Evolutionary conservation across 208 protist genomes (phyloP).

Genomic region (Jaenimonas drosophilae): DNA sequence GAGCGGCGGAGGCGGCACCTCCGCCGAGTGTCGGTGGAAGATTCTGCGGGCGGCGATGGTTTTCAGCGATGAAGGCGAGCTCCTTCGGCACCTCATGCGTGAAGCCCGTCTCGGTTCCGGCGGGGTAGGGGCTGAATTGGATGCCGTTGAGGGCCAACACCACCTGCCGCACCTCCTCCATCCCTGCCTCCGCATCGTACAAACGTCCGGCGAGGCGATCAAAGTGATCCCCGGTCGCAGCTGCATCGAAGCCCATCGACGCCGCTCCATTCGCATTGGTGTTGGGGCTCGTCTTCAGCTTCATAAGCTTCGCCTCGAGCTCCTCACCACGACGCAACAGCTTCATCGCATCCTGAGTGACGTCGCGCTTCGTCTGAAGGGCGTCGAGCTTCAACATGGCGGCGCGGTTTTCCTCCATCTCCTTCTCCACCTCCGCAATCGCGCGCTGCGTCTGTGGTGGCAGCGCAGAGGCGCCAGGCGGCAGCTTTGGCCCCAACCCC

Average conservation of each 20-base stretch:
- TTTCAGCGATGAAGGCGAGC: conserved; percentile 66
- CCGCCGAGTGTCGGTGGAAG: conserved; percentile 18
- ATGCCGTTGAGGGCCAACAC: conserved; percentile 71
- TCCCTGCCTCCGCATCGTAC: conserved; percentile 59
- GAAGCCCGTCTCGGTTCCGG: conserved; percentile 57
- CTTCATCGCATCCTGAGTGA: conserved; percentile 64
- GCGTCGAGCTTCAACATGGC: conserved; percentile 56
- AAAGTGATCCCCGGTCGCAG: conserved; percentile 53
- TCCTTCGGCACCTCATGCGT: conserved; percentile 66
- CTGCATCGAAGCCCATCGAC: conserved; percentile 10
- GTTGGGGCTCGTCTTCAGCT: conserved; percentile 20
- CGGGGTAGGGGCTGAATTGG: conserved; percentile 77
- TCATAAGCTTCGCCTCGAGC: conserved; percentile 36
- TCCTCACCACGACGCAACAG: conserved; percentile 62
- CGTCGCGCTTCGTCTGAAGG: conserved; percentile 53
- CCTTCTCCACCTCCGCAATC: conserved; percentile 52
- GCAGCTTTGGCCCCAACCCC: conserved; percentile 45
- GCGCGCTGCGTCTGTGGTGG: conserved; percentile 19
- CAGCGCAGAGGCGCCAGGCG: conserved; percentile 6
- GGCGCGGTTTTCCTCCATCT: conserved; percentile 25
- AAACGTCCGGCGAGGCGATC: conserved; percentile 59
- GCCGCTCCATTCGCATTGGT: neutral
- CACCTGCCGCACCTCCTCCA: conserved; percentile 56
- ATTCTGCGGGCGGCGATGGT: conserved; percentile 41
- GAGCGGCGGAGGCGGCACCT: neutral